Evolutionary conservation across 768 basidiomycete genomes (phyloP), one percentile per base, ranked within the genome.

Genomic region (Pleurotus tuber-regium): DNA sequence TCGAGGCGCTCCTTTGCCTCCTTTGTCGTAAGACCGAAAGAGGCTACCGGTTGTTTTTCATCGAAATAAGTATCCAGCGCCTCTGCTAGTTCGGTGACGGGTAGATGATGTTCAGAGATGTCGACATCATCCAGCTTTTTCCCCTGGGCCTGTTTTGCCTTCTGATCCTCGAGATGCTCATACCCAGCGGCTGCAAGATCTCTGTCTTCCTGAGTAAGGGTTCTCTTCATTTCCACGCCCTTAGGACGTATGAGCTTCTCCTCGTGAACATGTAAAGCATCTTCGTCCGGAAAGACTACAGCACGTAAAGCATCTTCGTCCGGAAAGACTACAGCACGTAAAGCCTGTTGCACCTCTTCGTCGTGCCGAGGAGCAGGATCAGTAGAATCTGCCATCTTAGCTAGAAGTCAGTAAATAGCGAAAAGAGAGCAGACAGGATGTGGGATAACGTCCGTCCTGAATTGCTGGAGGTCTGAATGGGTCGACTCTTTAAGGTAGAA

Each of bases 141-240:
- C 9, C 57, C 57, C 6, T 63, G 48, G 25, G 63, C 59, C 35
- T 68, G 64, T 40, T 69, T 68, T 10, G 61, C 58, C 54, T 78
- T 77, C 48, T 75, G 68, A 53, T 72, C 69, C 25, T 77, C 69
- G 23, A 87, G 70, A 59, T 84, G 81, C 44, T 81, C 81, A 61
- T 87, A 87, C 1, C 83, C 83, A n/a, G 84, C 84, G 2, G 78
- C 81, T 11, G 83, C 81, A 42, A 87, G 76, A 43, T 82, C 80
- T 57, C 74, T 78, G 52, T 86, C 83, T 61, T 86, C 84, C 58
- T 80, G 75, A n/a, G 84, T 85, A 62, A 84, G 63, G 50, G 83
- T 77, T 48, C 78, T 75, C 53, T 76, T 79, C 78, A 84, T 75
- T 61, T 83, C 82, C 42, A 76, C 73, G 11, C 82, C 82, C 54